These are phyloP conservation scores for Zasmidium citrigriseum DNA, from an alignment of 2,329 filamentous ascomycete species.

Conservation along the genomic window DNA sequence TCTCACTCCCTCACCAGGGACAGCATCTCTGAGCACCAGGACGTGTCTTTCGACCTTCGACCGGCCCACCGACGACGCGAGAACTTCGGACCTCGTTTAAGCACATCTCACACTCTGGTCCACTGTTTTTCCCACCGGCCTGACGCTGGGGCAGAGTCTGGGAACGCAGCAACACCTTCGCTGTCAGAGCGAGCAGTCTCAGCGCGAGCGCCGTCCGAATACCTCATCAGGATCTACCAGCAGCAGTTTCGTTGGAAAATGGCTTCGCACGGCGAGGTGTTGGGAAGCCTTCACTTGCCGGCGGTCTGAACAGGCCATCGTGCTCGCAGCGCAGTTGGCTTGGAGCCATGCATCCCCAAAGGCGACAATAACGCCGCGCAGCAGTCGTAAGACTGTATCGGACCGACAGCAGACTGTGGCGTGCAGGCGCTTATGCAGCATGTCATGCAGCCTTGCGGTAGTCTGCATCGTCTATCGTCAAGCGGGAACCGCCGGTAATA, in stretches of 20 bases:
- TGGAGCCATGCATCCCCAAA: slow-evolving; percentile 5
- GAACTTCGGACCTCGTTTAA: slow-evolving; percentile 9
- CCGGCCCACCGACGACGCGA: slow-evolving; percentile 1
- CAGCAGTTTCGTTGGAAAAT: not conserved
- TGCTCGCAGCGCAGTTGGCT: not conserved
- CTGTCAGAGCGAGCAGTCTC: slow-evolving; percentile 6
- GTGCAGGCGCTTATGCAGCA: slow-evolving; percentile 13
- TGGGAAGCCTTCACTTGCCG: slow-evolving; percentile 13
- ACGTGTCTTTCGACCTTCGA: not conserved
- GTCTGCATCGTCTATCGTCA: slow-evolving; percentile 12
- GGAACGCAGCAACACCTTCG: not conserved
- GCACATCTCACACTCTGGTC: slow-evolving; percentile 8
- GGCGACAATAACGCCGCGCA: slow-evolving; percentile 13
- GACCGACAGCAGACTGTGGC: slow-evolving; percentile 7
- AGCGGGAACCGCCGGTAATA: slow-evolving; percentile 4
- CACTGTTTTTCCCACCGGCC: slow-evolving; percentile 14
- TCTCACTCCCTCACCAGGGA: not conserved
- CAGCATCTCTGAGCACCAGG: not conserved
- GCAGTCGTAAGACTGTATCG: slow-evolving; percentile 4
- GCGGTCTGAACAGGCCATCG: not conserved
- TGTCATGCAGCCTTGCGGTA: slow-evolving; percentile 19
- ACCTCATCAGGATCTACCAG: not conserved
- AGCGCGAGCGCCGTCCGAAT: slow-evolving; percentile 1
- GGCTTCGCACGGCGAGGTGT: not conserved
- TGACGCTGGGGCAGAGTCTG: not conserved